A percentile compares a stretch with the other conserved stretches of the same genome.
These are phyloP conservation scores for Xylaria bambusicola DNA, from an alignment of 495 filamentous ascomycete genomes.

Conservation along the genomic window DNA sequence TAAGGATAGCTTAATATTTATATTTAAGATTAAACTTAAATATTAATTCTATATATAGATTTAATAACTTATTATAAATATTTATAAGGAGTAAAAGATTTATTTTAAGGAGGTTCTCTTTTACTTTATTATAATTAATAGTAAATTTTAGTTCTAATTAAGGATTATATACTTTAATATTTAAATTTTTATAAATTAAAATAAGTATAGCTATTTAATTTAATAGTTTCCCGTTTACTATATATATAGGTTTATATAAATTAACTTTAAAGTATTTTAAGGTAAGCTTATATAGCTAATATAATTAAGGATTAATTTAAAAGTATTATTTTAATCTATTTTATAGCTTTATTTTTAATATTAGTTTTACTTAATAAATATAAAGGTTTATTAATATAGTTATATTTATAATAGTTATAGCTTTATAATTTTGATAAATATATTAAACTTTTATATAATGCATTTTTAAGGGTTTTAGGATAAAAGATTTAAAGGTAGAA, in stretches of 20 bases:
- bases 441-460: neutral
- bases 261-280: neutral
- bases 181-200: no score
- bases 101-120: no score
- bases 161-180: no score
- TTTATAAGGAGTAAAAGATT: no score
- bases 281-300: neutral
- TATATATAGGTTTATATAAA: neutral
- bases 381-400: neutral
- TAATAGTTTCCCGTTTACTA: neutral
- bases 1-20: no score
- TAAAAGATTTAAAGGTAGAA: neutral
- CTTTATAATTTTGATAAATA: neutral
- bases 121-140: no score
- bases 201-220: no score
- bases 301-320: neutral
- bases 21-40: no score
- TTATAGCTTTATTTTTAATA: neutral
- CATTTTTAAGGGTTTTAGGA: neutral
- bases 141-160: no score
- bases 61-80: no score
- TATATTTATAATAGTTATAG: neutral
- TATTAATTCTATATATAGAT: no score
- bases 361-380: neutral
- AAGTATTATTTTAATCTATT: neutral